Evolutionary conservation across 2,329 filamentous ascomycete genomes (phyloP).

Genomic region (Neocatenulostroma microsporum): DNA sequence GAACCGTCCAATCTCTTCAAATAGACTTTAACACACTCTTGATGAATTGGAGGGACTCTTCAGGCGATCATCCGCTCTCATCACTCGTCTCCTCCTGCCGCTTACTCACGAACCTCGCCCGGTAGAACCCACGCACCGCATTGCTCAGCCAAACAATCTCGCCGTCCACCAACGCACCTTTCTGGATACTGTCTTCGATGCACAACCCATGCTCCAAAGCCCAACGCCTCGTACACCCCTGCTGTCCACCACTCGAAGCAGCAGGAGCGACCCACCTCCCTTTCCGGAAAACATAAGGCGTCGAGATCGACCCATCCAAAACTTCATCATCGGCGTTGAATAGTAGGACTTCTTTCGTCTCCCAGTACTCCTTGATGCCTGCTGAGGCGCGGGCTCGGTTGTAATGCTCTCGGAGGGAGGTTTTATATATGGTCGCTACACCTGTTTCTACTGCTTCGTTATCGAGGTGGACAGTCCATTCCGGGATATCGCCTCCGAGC

Average conservation of each 20-base stretch:
- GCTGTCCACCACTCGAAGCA: slow-evolving; percentile 62
- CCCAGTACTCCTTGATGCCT: slow-evolving; percentile 38
- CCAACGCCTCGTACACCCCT: slow-evolving; percentile 76
- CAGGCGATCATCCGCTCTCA: no score
- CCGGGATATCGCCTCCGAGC: slow-evolving; percentile 20
- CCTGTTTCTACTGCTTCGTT: slow-evolving; percentile 42
- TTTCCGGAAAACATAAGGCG: slow-evolving; percentile 68
- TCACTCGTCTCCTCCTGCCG: no score
- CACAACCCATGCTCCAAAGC: slow-evolving; percentile 64
- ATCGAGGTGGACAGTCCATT: slow-evolving; percentile 46
- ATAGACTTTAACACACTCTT: no score
- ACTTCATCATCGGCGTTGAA: slow-evolving; percentile 57
- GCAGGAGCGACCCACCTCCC: slow-evolving; percentile 74
- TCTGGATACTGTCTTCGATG: slow-evolving; percentile 55
- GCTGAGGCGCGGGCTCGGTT: slow-evolving; percentile 58
- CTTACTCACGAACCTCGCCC: slow-evolving; percentile 20
- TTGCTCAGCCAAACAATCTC: slow-evolving; percentile 87
- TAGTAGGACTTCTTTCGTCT: slow-evolving; percentile 63
- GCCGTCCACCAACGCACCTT: slow-evolving; percentile 55
- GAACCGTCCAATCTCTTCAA: no score
- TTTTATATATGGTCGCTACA: slow-evolving; percentile 79
- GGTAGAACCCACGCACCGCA: slow-evolving; percentile 67
- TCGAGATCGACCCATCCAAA: slow-evolving; percentile 77
- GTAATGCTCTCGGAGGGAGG: slow-evolving; percentile 66
- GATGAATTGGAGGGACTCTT: not conserved